phyloP scores from a whole-genome alignment of 208 protist species.

The Crithidia sp. region DNA sequence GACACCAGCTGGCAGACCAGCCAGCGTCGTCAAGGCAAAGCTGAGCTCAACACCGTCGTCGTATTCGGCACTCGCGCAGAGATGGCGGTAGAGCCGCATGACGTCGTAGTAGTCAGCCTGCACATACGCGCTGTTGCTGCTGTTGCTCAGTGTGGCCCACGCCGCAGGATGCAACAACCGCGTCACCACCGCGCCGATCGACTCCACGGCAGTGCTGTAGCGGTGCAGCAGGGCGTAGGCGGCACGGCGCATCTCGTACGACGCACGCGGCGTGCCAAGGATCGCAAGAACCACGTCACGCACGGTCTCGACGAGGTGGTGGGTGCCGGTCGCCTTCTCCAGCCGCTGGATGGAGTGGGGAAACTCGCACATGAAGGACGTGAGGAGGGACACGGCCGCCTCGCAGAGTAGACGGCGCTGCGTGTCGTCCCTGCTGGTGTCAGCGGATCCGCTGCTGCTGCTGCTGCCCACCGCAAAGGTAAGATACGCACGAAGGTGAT shows the following conservation, averaged over 20 bases:
- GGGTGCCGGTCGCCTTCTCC: conserved; percentile 9
- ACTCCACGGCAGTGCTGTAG: conserved; percentile 30
- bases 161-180: conserved; percentile 15
- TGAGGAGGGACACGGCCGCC: conserved; percentile 21
- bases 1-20: conserved; percentile 22
- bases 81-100: conserved; percentile 19
- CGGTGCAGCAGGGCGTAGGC: conserved; percentile 27
- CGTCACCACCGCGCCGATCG: conserved; percentile 12
- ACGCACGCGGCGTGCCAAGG: conserved; percentile 4
- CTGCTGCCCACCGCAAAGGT: neutral
- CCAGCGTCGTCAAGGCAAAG: conserved; percentile 7
- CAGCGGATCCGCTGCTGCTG: neutral
- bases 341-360: conserved; percentile 32
- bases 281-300: conserved; percentile 18
- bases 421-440: neutral
- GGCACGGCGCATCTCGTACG: conserved; percentile 18
- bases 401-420: conserved; percentile 30
- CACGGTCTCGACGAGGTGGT: conserved; percentile 15
- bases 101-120: conserved; percentile 9
- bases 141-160: conserved; percentile 11
- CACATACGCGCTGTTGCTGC: conserved; percentile 9
- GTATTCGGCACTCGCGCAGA: conserved; percentile 11
- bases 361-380: conserved; percentile 29
- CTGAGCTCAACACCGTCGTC: conserved; percentile 1
- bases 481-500: conserved; percentile 18